Conservation (phyloP, 805 yeast genomes). For the Candida orba region DNA sequence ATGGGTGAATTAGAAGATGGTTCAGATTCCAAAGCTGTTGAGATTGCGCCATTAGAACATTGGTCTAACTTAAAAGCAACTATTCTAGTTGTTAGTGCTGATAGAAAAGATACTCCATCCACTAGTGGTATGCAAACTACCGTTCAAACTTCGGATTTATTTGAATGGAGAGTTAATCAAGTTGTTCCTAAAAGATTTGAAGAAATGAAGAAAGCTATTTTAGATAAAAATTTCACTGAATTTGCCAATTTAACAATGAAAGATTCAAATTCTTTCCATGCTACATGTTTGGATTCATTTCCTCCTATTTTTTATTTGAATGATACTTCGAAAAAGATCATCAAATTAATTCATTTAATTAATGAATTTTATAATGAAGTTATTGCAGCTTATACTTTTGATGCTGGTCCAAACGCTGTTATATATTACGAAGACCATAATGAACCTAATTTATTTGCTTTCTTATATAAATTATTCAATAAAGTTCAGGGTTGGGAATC, state of each 20-base stretch:
- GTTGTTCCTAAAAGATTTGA: constrained; percentile 85
- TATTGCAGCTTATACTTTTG: constrained; percentile 94
- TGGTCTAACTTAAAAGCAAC: constrained; percentile 95
- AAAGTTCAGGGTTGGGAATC: constrained; percentile 65
- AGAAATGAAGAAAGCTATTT: constrained; percentile 74
- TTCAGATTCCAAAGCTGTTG: constrained; percentile 90
- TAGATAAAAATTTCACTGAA: constrained; percentile 60
- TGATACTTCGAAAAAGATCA: constrained; percentile 80
- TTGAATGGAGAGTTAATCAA: constrained; percentile 64
- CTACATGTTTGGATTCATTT: constrained; percentile 90
- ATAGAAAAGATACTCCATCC: constrained; percentile 89
- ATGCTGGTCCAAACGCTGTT: constrained; percentile 99
- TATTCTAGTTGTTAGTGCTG: constrained; percentile 86
- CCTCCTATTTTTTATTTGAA: constrained; percentile 95
- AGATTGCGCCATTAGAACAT: constrained; percentile 74
- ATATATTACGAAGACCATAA: constrained; percentile 76
- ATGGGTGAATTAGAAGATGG: constrained; percentile 80
- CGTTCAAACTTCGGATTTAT: constrained; percentile 81
- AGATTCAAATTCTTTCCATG: constrained; percentile 96
- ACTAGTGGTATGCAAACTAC: constrained; percentile 97
- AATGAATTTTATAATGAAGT: constrained; percentile 49
- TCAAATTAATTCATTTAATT: constrained; percentile 70
- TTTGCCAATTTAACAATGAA: constrained; percentile 92
- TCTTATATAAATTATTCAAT: constrained; percentile 54
- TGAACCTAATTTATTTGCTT: constrained; percentile 66